These are phyloP conservation scores for Scleroderma citrinum DNA, from an alignment of 768 basidiomycete species.

Conservation along the genomic window DNA sequence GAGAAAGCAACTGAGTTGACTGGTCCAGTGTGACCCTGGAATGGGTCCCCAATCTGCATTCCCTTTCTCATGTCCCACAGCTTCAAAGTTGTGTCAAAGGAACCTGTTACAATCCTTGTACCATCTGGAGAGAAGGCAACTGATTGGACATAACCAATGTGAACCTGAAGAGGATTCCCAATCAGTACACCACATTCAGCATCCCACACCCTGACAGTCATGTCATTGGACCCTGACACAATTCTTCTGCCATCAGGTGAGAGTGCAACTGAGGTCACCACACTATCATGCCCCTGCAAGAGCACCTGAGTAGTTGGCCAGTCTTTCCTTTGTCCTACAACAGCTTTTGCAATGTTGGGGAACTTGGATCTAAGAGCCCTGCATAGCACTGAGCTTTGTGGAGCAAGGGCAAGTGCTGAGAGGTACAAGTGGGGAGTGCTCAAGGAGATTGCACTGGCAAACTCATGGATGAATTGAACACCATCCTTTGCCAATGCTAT, in stretches of 20 bases:
- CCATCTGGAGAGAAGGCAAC: slow-evolving; percentile 2
- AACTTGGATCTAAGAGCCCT: neutral
- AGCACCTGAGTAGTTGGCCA: neutral
- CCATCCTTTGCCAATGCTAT: slow-evolving; percentile 3
- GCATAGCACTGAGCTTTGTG: slow-evolving; percentile 20
- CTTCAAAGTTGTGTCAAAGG: neutral
- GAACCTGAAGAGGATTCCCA: neutral
- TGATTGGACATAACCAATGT: neutral
- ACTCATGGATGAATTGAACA: slow-evolving; percentile 8
- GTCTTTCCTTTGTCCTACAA: neutral
- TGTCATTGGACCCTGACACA: slow-evolving; percentile 1
- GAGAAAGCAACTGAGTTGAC: slow-evolving; percentile 9
- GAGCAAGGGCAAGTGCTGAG: slow-evolving; percentile 20
- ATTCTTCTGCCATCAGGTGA: neutral
- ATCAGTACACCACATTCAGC: neutral
- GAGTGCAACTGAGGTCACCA: neutral
- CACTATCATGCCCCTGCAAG: neutral
- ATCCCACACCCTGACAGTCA: slow-evolving; percentile 1
- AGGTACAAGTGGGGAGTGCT: slow-evolving; percentile 22
- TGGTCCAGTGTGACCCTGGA: neutral
- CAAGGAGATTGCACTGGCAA: slow-evolving; percentile 9
- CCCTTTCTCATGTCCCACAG: neutral
- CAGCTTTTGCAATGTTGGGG: neutral
- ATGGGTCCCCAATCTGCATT: neutral
- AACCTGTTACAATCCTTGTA: neutral